These are phyloP conservation scores for Haplosporangium gracile DNA, from an alignment of 192 early-diverging fungal species.

Conservation along the genomic window DNA sequence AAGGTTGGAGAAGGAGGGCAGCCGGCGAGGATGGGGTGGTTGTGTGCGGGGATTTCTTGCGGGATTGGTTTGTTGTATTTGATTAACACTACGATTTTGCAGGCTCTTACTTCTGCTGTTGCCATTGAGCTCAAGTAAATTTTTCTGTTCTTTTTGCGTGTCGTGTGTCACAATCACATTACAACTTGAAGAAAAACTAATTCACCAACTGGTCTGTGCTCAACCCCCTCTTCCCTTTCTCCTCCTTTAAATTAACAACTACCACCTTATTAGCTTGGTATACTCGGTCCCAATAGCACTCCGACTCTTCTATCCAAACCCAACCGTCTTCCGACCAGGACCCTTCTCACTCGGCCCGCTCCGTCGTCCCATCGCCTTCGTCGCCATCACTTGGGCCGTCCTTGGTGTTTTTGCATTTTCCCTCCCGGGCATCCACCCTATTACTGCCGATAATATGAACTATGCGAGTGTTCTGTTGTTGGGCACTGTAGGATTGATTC, in stretches of 20 bases:
- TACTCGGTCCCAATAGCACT: conserved; percentile 34
- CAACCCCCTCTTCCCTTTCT: neutral
- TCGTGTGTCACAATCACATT: neutral
- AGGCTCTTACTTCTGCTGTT: conserved; percentile 35
- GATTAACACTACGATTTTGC: conserved; percentile 21
- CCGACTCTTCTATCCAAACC: conserved; percentile 37
- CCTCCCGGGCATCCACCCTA: conserved; percentile 43
- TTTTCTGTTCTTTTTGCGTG: neutral
- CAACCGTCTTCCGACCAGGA: conserved; percentile 46
- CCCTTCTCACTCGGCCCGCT: conserved; percentile 51
- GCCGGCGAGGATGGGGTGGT: conserved; percentile 36
- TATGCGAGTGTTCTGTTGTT: conserved; percentile 47
- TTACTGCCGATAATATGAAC: conserved; percentile 56
- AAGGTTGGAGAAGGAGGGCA: conserved; percentile 20
- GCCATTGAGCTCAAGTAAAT: conserved; percentile 46
- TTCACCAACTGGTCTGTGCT: no score
- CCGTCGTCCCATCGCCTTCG: conserved; percentile 13
- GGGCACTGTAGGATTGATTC: conserved; percentile 3
- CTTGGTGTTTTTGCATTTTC: conserved; percentile 45
- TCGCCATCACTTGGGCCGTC: conserved; percentile 48
- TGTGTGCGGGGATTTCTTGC: conserved; percentile 28
- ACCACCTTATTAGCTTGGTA: conserved; percentile 4
- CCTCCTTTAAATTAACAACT: neutral
- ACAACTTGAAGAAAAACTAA: neutral
- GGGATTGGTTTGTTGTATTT: conserved; percentile 25